Evolutionary conservation across 2,329 filamentous ascomycete genomes (phyloP).

Genomic region (Pestalotiopsis sp.): DNA sequence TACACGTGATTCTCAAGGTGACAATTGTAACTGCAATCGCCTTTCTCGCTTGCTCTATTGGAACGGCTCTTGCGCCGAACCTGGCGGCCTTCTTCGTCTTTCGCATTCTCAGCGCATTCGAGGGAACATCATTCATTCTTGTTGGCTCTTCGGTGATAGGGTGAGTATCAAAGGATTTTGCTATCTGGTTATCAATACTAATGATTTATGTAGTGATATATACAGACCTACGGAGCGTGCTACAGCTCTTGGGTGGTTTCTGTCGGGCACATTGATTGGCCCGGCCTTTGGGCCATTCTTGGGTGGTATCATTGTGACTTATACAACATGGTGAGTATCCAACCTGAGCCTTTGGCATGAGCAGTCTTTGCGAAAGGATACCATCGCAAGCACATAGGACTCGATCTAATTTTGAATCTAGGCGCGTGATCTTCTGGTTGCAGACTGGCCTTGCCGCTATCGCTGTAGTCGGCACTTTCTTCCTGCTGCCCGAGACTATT

Average conservation of each 20-base stretch:
- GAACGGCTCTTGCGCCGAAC: constrained; percentile 72
- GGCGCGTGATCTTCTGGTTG: constrained; percentile 76
- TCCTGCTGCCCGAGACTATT: constrained; percentile 74
- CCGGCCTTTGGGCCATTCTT: constrained; percentile 72
- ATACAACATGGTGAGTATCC: constrained; percentile 54
- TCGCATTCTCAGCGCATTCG: constrained; percentile 72
- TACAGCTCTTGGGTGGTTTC: constrained; percentile 73
- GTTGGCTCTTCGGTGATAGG: constrained; percentile 72
- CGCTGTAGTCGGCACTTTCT: constrained; percentile 60
- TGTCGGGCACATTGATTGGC: constrained; percentile 71
- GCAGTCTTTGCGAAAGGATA: not conserved
- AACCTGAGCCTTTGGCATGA: not conserved
- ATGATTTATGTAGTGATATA: constrained; percentile 47
- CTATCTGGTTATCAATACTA: not conserved
- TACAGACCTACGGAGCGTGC: constrained; percentile 69
- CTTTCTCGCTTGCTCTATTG: constrained; percentile 71
- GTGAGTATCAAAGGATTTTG: constrained; percentile 39
- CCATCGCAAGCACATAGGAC: not conserved
- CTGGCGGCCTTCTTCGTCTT: constrained; percentile 74
- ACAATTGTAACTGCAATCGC: constrained; percentile 61
- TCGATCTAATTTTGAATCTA: not conserved
- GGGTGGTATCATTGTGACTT: constrained; percentile 77
- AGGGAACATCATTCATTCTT: constrained; percentile 74
- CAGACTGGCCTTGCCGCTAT: constrained; percentile 68
- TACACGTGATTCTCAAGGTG: constrained; percentile 39